Conservation (phyloP, 1,284 basidiomycete genomes). For the Tylopilus sp. region DNA sequence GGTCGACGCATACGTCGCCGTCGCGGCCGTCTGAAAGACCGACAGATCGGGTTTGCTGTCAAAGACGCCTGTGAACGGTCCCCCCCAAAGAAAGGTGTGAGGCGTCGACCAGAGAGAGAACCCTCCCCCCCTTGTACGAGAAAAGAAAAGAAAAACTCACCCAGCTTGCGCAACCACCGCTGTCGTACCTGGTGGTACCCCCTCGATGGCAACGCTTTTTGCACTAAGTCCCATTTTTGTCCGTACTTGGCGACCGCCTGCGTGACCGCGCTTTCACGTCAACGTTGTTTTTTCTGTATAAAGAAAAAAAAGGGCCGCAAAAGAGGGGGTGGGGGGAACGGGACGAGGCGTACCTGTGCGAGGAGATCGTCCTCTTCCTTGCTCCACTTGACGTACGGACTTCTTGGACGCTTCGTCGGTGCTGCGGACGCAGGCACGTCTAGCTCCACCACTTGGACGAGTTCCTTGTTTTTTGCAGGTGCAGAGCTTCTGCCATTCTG, state of each 20-base stretch:
- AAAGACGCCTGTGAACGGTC: slow-evolving; percentile 38
- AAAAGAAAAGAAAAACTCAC: slow-evolving; percentile 14
- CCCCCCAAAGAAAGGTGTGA: too few relatives aligned
- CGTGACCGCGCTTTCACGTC: not conserved
- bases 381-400: slow-evolving; percentile 40
- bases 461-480: slow-evolving; percentile 21
- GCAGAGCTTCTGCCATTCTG: slow-evolving; percentile 1
- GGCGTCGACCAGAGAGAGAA: too few relatives aligned
- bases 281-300: too few relatives aligned
- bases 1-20: slow-evolving; percentile 17
- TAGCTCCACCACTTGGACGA: slow-evolving; percentile 26
- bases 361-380: slow-evolving; percentile 40
- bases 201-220: slow-evolving; percentile 37
- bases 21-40: slow-evolving; percentile 31
- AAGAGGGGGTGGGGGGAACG: too few relatives aligned
- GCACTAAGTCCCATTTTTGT: slow-evolving; percentile 41
- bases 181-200: slow-evolving; percentile 40
- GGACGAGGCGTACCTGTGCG: slow-evolving; percentile 29
- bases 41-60: slow-evolving; percentile 38
- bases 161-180: slow-evolving; percentile 39
- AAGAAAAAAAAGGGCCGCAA: too few relatives aligned
- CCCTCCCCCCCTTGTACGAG: too few relatives aligned
- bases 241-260: slow-evolving; percentile 40
- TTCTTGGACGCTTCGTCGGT: slow-evolving; percentile 31
- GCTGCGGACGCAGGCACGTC: not conserved